These are phyloP conservation scores for Fusarium paranaense DNA, from an alignment of 2,329 filamentous ascomycete genomes.

Conservation along the genomic window DNA sequence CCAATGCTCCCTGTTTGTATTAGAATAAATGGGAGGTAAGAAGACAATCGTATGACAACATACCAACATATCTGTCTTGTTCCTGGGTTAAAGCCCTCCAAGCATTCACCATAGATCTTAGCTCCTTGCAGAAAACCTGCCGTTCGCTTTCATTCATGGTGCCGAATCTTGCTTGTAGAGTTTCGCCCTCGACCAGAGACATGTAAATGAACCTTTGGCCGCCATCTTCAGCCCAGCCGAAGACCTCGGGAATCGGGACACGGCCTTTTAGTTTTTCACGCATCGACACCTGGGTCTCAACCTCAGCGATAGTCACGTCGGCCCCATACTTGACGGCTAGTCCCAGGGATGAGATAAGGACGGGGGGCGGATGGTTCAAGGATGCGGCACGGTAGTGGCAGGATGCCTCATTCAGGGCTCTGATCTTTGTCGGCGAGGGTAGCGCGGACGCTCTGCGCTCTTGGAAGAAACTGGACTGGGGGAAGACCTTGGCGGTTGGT, in stretches of 20 bases:
- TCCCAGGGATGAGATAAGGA: constrained; percentile 47
- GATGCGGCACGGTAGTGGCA: constrained; percentile 20
- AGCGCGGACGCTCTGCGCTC: constrained; percentile 38
- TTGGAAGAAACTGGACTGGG: constrained; percentile 36
- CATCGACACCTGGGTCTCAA: constrained; percentile 45
- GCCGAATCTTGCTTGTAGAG: constrained; percentile 34
- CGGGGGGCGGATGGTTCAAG: constrained; percentile 46
- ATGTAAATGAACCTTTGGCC: constrained; percentile 45
- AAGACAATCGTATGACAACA: background rate
- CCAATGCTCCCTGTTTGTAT: constrained; percentile 44
- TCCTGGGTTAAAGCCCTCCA: constrained; percentile 33
- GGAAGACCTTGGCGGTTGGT: background rate
- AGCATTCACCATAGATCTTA: constrained; percentile 37
- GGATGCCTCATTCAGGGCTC: constrained; percentile 42
- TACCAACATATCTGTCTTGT: constrained; percentile 32
- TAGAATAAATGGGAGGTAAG: background rate
- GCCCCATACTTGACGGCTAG: constrained; percentile 52
- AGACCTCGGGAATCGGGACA: constrained; percentile 51
- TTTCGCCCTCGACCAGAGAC: constrained; percentile 36
- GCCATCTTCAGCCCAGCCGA: constrained; percentile 35
- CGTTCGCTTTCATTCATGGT: constrained; percentile 32
- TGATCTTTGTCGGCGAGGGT: constrained; percentile 45
- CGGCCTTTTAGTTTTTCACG: constrained; percentile 39
- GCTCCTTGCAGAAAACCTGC: constrained; percentile 46
- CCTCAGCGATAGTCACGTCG: constrained; percentile 45